Base-by-base conservation (phyloP, 225 moss, liverwort and hornwort genomes). In the Marchantia paleacea region DNA sequence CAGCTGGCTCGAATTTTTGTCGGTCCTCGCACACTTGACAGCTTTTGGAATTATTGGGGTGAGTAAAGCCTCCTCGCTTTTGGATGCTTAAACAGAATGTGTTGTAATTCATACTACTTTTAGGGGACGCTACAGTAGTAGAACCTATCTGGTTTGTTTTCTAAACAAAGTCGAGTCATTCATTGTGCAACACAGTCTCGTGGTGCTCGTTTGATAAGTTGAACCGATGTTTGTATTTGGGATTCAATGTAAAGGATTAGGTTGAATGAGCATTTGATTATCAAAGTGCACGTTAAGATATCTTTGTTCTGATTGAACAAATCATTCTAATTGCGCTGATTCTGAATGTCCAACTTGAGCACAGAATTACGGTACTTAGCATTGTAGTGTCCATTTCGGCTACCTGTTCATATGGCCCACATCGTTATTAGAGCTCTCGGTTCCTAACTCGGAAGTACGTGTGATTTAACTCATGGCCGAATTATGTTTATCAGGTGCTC, bases 41-140 rank as follows among this genome's bases (percentile, higher is more conserved):
- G 90, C 92, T 69, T 99, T 99, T 83, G 95, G 99, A 80, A 95
- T 99, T 67, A 81, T 94, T 47, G 99, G 99, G 91, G 95, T 99
- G 79, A 85, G 89, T 49, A n/a, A 15, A 30, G 19, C 4, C 22
- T 20, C 10, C 28, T 13, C 7, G 39, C 39, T 39, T 39, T 5
- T 39, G 39, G 39, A 39, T 75, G 5, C 7, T 57, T 52, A 50
- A 14, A 18, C 30, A 29, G 11, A 7, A 31, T 30, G 20, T 24
- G 15, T 75, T 55, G 11, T 52, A 24, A 3, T 26, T 47, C 39
- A 29, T 8, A 47, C 31, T 39, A 69, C 9, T 48, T 69, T 1
- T 16, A 16, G 14, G 12, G 19, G 20, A 47, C 18, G 69, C 14
- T 47, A 31, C 8, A 10, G 13, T 14, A 7, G 70, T 2, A 71